A percentile compares a stretch with the other conserved stretches of the same genome.
Evolutionary conservation across 129 eudicot species (phyloP).

Genomic region (Escallonia rubra): DNA sequence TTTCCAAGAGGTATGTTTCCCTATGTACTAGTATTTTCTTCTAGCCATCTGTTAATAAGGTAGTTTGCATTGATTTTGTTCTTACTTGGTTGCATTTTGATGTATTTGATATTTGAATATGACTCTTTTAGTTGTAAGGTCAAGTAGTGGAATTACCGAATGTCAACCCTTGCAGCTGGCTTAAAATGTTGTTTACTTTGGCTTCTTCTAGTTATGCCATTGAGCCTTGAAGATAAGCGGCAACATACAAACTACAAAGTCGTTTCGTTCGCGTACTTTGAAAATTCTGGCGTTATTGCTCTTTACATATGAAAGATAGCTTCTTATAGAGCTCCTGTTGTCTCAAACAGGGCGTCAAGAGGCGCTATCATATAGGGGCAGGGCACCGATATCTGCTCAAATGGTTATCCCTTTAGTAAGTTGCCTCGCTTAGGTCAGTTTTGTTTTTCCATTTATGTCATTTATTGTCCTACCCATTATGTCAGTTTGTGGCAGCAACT

Average conservation of each 20-base stretch:
- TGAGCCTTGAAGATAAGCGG: slow-evolving; percentile 42
- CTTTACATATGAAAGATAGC: slow-evolving; percentile 30
- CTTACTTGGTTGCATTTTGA: slow-evolving; percentile 2
- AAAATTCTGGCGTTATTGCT: slow-evolving; percentile 35
- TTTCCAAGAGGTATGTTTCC: slow-evolving; percentile 46
- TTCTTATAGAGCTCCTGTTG: slow-evolving; percentile 72
- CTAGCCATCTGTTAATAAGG: slow-evolving; percentile 11
- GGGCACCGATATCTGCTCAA: slow-evolving; percentile 83
- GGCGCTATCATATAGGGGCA: slow-evolving; percentile 84
- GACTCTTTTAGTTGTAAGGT: slow-evolving; percentile 4
- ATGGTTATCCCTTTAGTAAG: slow-evolving; percentile 63
- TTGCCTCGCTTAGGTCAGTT: slow-evolving; percentile 94
- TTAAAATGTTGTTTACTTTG: slow-evolving; percentile 27
- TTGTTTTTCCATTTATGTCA: slow-evolving; percentile 44
- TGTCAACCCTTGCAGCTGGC: slow-evolving; percentile 7
- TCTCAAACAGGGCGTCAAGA: slow-evolving; percentile 95
- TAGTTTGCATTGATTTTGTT: slow-evolving; percentile 14
- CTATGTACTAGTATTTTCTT: background rate
- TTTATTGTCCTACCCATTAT: slow-evolving; percentile 36
- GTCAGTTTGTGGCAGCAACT: slow-evolving; percentile 39
- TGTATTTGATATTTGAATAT: background rate
- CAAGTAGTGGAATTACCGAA: no score
- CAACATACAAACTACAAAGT: slow-evolving; percentile 38
- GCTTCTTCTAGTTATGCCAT: slow-evolving; percentile 26
- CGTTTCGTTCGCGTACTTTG: slow-evolving; percentile 48